Evolutionary conservation across 257 asterid species (phyloP), one percentile per base, ranked within the genome.

Genomic region (Perilla frutescens): DNA sequence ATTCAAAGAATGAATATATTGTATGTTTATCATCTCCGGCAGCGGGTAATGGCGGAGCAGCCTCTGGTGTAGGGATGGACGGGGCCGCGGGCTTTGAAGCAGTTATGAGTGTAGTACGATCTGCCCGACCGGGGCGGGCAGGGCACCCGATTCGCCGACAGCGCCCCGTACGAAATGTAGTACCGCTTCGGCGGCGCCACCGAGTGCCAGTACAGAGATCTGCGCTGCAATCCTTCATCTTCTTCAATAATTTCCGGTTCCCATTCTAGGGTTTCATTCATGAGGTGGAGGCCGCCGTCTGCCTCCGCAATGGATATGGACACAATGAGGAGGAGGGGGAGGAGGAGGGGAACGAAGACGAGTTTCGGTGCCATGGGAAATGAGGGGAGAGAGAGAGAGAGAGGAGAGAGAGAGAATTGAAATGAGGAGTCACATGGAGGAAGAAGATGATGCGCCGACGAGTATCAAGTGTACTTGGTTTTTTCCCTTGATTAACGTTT

Each of bases 121-220:
- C 90, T 85, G 13, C 88, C 90, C 5, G 88, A 87, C 14, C 87
- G 85, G 53, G 90, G 79, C 34, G 88, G 92, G 67, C 88, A 85
- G 4, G 88, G 87, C 69, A 85, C 70, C 55, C 87, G 80, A 50
- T 87, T 81, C 36, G 90, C 90, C 9, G 85, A 68, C 37, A 87
- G 83, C 47, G 92, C 88, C 7, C 88, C 89, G 69, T 84, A 87
- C 5, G 92, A 87, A 37, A 83, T 87, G 83, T 84, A 85, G 83
- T 81, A 81, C 32, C 29, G 76, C 10, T 75, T 43, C 7, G 56
- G 75, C 8, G 62, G 4, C 37, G 26, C 71, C 63, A 69, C 65
- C 72, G 80, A 13, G 12, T 56, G 68, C 81, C 85, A 84, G 76
- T 77, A 57, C 29, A 86, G 82, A 15, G 81, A 70, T 79, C 89